Evolutionary conservation across 2,329 filamentous ascomycete genomes (phyloP).

Genomic region (Magnaporthales sp.): DNA sequence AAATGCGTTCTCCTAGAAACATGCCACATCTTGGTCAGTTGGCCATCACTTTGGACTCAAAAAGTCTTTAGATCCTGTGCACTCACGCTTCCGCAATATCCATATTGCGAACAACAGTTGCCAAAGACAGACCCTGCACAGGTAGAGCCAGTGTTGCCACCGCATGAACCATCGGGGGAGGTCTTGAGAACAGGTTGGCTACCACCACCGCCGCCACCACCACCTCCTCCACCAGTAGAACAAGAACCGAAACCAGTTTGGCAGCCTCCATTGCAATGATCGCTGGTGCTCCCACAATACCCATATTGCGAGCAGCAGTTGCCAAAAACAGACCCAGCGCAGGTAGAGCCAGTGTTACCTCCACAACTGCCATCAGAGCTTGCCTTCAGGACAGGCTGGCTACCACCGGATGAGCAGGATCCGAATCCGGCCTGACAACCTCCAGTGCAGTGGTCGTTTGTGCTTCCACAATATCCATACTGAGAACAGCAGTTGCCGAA

Average conservation of each 20-base stretch:
- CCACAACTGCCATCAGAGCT: background rate
- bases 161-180: constrained; percentile 7
- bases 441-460: background rate
- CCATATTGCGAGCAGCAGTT: background rate
- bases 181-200: background rate
- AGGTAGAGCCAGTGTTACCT: background rate
- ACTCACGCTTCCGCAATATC: constrained; percentile 10
- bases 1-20: constrained; percentile 6
- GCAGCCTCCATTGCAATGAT: background rate
- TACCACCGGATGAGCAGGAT: background rate
- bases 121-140: constrained; percentile 3
- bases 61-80: background rate
- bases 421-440: background rate
- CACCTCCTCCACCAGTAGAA: background rate
- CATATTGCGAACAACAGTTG: constrained; percentile 9
- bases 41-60: background rate
- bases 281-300: background rate
- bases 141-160: background rate
- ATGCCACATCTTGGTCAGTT: background rate
- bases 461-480: constrained; percentile 6
- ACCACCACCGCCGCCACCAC: background rate
- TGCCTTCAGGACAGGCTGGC: background rate
- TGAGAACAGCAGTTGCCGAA: constrained; percentile 9
- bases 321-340: background rate
- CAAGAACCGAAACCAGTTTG: background rate